A percentile compares a stretch with the other conserved stretches of the same genome.
These are phyloP conservation scores for Acacia confusa DNA, from an alignment of 306 rosid species.

Conservation along the genomic window DNA sequence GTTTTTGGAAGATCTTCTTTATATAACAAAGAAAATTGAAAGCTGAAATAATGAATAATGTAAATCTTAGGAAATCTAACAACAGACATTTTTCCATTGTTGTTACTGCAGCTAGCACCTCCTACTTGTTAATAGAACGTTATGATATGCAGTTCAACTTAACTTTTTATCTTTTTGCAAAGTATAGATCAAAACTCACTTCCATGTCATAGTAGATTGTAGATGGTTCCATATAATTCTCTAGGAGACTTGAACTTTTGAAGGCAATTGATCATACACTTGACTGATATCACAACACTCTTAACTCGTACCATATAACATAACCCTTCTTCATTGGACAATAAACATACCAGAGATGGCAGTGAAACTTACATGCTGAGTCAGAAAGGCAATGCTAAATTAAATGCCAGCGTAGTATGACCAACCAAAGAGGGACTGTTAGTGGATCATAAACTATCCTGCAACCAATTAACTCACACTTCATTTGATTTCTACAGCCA, in stretches of 20 bases:
- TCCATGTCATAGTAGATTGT: neutral
- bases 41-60: neutral
- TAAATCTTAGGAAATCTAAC: neutral
- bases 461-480: conserved; percentile 41
- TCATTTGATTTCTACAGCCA: conserved; percentile 21
- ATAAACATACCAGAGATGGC: conserved; percentile 25
- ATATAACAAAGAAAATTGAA: neutral
- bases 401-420: conserved; percentile 17
- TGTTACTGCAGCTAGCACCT: neutral
- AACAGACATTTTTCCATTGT: neutral
- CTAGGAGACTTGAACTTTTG: neutral
- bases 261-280: neutral
- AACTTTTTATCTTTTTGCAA: neutral
- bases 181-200: neutral
- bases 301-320: neutral
- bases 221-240: neutral
- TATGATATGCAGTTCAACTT: neutral
- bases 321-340: neutral
- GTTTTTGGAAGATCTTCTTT: neutral
- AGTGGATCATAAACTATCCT: conserved; percentile 40
- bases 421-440: conserved; percentile 25
- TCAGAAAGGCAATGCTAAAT: neutral
- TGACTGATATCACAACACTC: neutral
- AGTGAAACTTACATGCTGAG: conserved; percentile 3
- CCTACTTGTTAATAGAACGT: neutral